Evolutionary conservation across 768 basidiomycete species (phyloP), one percentile per base, ranked within the genome.

Genomic region (Tubosaeta brunneosetosa): DNA sequence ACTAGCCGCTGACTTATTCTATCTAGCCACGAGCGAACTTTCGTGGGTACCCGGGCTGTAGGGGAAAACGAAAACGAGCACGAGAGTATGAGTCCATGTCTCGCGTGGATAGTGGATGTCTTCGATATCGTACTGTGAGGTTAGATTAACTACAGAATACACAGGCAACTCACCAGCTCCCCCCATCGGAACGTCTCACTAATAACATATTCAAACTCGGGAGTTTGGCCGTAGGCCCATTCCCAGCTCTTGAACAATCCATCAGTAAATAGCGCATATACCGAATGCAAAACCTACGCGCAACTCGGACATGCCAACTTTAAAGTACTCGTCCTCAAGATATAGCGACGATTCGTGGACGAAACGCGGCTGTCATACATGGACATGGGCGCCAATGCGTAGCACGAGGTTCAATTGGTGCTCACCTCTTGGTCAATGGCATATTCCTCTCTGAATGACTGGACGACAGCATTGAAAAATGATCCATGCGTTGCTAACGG

Each of bases 201-300:
- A 12, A 81, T 42, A 3, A 73, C 74, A 61, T 91, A 88, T 7
- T 83, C 86, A 66, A 99, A 98, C 64, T 95, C 89, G 38, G 94
- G 94, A 0, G 94, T 95, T 64, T 94, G 90, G 0, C 94, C 95
- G 61, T 84, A 97, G 13, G 80, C 74, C 93, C 94, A 98, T 19
- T 91, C 80, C 97, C 97, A 97, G 32, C 79, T 85, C 94, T 94
- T 60, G 19, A 49, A 25, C n/a, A 27, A 34, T 12, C 11, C 0
- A 40, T 59, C 22, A 46, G n/a, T 14, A 12, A 29, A 16, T 1
- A 41, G 33, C 6, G 36, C 29, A 22, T 14, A 33, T 33, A 48
- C 19, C 13, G 34, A 13, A 6, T 8, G 5, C 25, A 7, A 42
- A 38, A 68, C 81, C 32, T 56, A 87, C 91, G 60, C 74, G 77